Percentiles rank a stretch among this genome's conserved stretches.
These are phyloP conservation scores for Ogataea saltuana DNA, from an alignment of 805 yeast species.

Conservation along the genomic window DNA sequence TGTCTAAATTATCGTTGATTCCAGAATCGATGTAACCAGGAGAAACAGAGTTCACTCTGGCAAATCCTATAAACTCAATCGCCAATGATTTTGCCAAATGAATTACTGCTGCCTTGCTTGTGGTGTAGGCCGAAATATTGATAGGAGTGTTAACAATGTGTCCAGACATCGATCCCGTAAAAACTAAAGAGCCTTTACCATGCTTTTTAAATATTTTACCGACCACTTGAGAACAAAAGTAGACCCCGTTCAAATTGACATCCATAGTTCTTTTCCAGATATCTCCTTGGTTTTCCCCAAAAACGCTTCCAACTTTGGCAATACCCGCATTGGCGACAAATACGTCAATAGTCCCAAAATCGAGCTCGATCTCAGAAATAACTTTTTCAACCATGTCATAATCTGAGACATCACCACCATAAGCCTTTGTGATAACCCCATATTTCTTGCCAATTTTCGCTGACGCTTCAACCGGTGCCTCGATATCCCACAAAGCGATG, in stretches of 20 bases:
- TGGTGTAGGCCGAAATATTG: constrained; percentile 50
- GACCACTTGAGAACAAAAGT: constrained; percentile 50
- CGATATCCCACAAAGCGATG: constrained; percentile 44
- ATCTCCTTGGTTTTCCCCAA: constrained; percentile 30
- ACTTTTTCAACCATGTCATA: constrained; percentile 34
- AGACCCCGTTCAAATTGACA: constrained; percentile 51
- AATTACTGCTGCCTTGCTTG: constrained; percentile 51
- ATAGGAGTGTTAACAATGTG: constrained; percentile 56
- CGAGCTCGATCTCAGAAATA: constrained; percentile 35
- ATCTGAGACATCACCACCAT: constrained; percentile 35
- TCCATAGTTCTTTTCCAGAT: constrained; percentile 51
- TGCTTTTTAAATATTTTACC: constrained; percentile 48
- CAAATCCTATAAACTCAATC: constrained; percentile 51
- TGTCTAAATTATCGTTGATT: constrained; percentile 35
- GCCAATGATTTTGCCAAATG: constrained; percentile 49
- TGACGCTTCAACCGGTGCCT: constrained; percentile 38
- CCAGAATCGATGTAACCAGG: constrained; percentile 38
- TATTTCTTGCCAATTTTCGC: constrained; percentile 42
- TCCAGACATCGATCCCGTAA: constrained; percentile 58
- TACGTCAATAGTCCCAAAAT: constrained; percentile 43
- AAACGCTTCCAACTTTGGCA: constrained; percentile 27
- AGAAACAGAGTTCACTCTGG: constrained; percentile 40
- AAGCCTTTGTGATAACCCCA: constrained; percentile 24
- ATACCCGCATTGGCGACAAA: constrained; percentile 47
- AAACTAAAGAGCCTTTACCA: constrained; percentile 49